Evolutionary conservation across 371 early-diverging fungal species (phyloP).

Genomic region (Lichtheimia corymbifera): DNA sequence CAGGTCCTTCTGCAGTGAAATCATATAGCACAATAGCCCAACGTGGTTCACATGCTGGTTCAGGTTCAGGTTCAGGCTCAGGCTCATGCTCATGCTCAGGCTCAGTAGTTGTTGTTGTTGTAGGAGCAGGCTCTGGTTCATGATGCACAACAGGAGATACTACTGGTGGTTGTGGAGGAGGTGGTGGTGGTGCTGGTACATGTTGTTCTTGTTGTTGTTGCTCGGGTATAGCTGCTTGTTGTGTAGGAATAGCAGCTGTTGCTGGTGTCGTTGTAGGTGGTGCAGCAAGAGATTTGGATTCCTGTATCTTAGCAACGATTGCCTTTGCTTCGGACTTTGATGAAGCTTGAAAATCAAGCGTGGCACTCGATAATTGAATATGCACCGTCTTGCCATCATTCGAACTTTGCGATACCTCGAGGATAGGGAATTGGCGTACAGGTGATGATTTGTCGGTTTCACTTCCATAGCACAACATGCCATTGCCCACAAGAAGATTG

Average conservation of each 20-base stretch:
- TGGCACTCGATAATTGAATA: conserved; percentile 60
- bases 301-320: conserved; percentile 61
- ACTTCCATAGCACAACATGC: conserved; percentile 67
- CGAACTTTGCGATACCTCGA: conserved; percentile 59
- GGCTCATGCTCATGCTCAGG: conserved; percentile 31
- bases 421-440: conserved; percentile 66
- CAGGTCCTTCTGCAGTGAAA: conserved; percentile 73
- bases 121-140: background rate
- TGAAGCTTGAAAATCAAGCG: conserved; percentile 67
- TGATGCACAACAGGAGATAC: background rate
- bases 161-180: no score
- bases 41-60: conserved; percentile 47
- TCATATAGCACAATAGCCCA: conserved; percentile 78
- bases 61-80: conserved; percentile 29
- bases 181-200: background rate
- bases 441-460: conserved; percentile 73
- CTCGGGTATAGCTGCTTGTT: conserved; percentile 17
- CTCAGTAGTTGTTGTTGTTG: conserved; percentile 7
- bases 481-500: conserved; percentile 68
- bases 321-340: conserved; percentile 72
- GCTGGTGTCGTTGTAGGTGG: conserved; percentile 29
- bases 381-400: conserved; percentile 65
- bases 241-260: conserved; percentile 16
- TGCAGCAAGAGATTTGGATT: conserved; percentile 55
- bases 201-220: background rate